Conservation (phyloP, 1,284 basidiomycete species). For the Vanrija humicola region DNA sequence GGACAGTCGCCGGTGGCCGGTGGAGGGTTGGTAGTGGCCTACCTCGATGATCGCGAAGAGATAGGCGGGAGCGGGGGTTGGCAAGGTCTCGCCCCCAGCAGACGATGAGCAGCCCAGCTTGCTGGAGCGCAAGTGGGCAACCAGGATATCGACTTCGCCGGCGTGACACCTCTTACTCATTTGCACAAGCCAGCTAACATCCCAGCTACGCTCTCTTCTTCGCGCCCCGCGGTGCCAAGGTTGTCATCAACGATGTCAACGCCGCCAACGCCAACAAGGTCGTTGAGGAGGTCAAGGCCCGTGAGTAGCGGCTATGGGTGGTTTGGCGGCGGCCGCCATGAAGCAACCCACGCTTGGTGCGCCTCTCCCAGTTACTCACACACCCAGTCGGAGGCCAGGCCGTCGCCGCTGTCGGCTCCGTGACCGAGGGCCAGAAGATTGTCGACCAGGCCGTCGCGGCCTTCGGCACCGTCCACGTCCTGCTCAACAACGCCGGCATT, state of each 20-base stretch:
- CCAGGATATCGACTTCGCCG: too few relatives aligned
- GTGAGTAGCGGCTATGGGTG: constrained; percentile 51
- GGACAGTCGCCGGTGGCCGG: too few relatives aligned
- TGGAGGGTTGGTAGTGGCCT: too few relatives aligned
- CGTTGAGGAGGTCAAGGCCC: constrained; percentile 80
- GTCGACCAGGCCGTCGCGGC: constrained; percentile 77
- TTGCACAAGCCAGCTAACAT: not conserved
- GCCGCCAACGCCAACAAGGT: constrained; percentile 84
- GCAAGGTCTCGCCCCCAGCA: too few relatives aligned
- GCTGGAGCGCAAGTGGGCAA: too few relatives aligned
- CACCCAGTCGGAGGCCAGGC: constrained; percentile 76
- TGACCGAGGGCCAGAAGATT: constrained; percentile 80
- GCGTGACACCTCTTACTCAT: too few relatives aligned
- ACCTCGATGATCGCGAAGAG: too few relatives aligned
- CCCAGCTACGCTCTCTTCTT: constrained; percentile 83
- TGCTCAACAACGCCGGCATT: constrained; percentile 98
- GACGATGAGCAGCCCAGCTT: too few relatives aligned
- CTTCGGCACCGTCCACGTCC: constrained; percentile 76
- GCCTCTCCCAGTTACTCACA: not conserved
- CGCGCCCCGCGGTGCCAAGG: constrained; percentile 82
- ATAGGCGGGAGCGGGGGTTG: too few relatives aligned
- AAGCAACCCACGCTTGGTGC: too few relatives aligned
- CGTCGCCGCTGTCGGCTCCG: constrained; percentile 80
- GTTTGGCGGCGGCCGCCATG: too few relatives aligned
- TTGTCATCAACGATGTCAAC: constrained; percentile 95